Evolutionary conservation across 331 rosid genomes (phyloP).

Genomic region (Erythrophleum ivorense): DNA sequence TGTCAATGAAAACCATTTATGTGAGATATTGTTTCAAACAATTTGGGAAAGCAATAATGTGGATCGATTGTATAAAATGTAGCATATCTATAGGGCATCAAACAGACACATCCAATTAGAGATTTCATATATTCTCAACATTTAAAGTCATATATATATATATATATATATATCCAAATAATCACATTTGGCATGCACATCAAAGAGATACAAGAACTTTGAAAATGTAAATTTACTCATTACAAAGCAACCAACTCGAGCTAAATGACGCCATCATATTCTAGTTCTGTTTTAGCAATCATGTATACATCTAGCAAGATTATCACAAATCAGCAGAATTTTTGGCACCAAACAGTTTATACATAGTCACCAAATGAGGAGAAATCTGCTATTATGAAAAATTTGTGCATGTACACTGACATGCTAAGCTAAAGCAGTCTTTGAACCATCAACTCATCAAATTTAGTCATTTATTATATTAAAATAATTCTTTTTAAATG

Average conservation of each 20-base stretch:
- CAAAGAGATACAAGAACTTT: neutral
- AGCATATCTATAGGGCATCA: neutral
- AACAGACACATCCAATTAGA: constrained; percentile 12
- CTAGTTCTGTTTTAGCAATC: neutral
- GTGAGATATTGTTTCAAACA: constrained; percentile 19
- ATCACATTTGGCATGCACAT: constrained; percentile 6
- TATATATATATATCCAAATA: constrained; percentile 10
- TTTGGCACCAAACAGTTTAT: neutral
- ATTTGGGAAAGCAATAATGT: neutral
- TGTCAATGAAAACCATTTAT: constrained; percentile 39
- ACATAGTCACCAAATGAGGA: constrained; percentile 4
- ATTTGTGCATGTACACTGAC: constrained; percentile 1
- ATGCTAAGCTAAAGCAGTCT: constrained; percentile 27
- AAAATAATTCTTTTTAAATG: too few relatives aligned
- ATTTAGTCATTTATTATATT: too few relatives aligned
- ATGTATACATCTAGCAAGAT: neutral
- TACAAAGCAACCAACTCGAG: constrained; percentile 2
- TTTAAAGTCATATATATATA: neutral
- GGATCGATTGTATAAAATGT: constrained; percentile 20
- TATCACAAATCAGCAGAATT: neutral
- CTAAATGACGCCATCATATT: neutral
- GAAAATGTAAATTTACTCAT: neutral
- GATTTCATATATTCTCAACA: neutral
- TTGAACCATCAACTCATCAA: constrained; percentile 17
- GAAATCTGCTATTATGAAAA: neutral